Conservation (phyloP, 192 early-diverging fungal species). For the Obelidium mucronatum region DNA sequence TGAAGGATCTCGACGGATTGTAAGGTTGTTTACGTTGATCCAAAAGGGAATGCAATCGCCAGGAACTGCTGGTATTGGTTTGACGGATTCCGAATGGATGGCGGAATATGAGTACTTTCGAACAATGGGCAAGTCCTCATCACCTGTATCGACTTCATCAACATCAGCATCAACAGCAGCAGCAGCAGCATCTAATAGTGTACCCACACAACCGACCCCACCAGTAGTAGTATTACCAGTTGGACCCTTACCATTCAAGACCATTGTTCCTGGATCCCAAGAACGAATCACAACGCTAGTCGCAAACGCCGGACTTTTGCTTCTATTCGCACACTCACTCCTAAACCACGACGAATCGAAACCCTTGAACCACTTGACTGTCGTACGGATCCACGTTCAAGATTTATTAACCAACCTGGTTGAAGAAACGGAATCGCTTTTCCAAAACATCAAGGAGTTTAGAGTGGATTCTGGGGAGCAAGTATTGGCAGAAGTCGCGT, state of each 20-base stretch:
- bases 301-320: not conserved
- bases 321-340: not conserved
- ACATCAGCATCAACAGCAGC: not conserved
- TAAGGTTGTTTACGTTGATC: not conserved
- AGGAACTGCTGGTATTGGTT: not conserved
- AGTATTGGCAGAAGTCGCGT: not conserved
- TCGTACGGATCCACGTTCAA: not conserved
- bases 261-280: not conserved
- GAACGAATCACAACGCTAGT: not conserved
- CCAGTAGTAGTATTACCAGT: not conserved
- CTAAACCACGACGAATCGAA: not conserved
- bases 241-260: slow-evolving; percentile 1
- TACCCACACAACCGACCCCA: not conserved
- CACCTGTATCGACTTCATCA: not conserved
- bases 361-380: not conserved
- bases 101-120: not conserved
- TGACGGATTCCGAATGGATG: not conserved
- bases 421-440: not conserved
- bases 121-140: not conserved
- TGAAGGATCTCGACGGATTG: not conserved
- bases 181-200: not conserved
- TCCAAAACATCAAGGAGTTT: not conserved
- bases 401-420: not conserved
- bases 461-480: not conserved
- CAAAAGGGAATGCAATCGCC: not conserved